These are phyloP conservation scores for Cyclocybe cylindracea DNA, from an alignment of 768 basidiomycete genomes.

Conservation along the genomic window DNA sequence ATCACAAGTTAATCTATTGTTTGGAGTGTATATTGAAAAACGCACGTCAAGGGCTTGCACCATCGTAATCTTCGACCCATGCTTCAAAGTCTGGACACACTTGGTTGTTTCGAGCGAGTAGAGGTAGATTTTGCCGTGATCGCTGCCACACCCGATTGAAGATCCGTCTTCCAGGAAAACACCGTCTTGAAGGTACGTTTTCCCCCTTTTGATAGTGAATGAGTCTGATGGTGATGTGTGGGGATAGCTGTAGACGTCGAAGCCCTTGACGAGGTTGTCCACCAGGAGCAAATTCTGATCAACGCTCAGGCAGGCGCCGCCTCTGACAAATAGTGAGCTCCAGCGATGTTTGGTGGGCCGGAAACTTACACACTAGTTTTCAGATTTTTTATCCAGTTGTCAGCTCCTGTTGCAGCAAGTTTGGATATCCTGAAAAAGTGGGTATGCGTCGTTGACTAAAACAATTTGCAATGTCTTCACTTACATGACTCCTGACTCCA, in stretches of 20 bases:
- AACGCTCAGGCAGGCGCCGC: conserved; percentile 1
- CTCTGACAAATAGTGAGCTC: background rate
- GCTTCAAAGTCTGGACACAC: conserved; percentile 4
- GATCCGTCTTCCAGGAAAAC: conserved; percentile 4
- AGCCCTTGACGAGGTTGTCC: conserved; percentile 13
- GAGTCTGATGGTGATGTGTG: background rate
- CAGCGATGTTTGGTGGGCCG: background rate
- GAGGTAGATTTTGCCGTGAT: conserved; percentile 11
- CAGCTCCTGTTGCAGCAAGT: background rate
- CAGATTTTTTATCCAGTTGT: conserved; percentile 1
- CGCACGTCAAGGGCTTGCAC: conserved; percentile 14
- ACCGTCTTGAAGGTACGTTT: conserved; percentile 5
- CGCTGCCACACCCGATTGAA: conserved; percentile 9
- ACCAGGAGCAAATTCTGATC: conserved; percentile 4
- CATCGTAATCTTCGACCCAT: background rate
- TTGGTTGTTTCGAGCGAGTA: background rate
- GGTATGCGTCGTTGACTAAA: background rate
- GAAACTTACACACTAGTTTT: conserved; percentile 9
- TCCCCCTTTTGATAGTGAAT: conserved; percentile 1
- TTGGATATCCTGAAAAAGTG: background rate
- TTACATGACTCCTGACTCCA: conserved; percentile 11
- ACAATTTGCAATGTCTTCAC: background rate
- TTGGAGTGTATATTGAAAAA: background rate
- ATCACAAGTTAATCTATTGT: background rate
- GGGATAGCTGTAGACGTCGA: conserved; percentile 10